Base-by-base conservation (phyloP, 2,329 filamentous ascomycete genomes). In the Aspergillus oerlinghausenensis region DNA sequence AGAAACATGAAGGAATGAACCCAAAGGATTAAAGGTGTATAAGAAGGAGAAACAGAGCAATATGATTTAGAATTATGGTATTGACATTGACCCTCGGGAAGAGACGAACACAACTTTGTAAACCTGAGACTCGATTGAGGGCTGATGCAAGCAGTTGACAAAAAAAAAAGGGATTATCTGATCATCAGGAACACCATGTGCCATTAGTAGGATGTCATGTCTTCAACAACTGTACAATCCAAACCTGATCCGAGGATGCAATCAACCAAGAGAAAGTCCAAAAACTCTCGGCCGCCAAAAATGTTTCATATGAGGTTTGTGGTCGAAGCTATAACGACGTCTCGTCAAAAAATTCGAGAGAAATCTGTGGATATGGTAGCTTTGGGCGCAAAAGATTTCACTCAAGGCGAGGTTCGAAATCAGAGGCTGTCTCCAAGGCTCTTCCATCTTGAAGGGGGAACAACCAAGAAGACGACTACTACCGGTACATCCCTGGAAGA, bases 401-500 rank as follows among this genome's bases (percentile, higher is more conserved):
- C 11, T 25, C 11, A 26, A 17, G 14, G 32, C 14, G 32, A 38
- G 32, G 17, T 17, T 26, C 23, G 9, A 23, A 14, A 26, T 25
- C 23, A 47, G 43, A 23, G 23, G 21, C 23, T 23, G 21, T 47
- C 19, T 47, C 23, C 19, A 23, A 47, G 43, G 23, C 43, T 14
- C 5, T 23, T 11, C 43, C 11, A 14, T 35, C 29, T 51, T 29
- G 23, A 17, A 38, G 19, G 14, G 29, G 49, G 4, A 25, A 51
- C 49, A 35, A 3, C 14, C 21, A 6, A 25, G 21, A 23, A 14
- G 10, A 25, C 21, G 28, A 54, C 28, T 38, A 54, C 29, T 48
- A 48, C 2, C 45, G 28, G 19, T 63, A 63, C 2, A 40, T 51
- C 19, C 61, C 61, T 63, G 28, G 14, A 5, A 7, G 21, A 32